Percentiles rank a stretch among this genome's conserved stretches.
These are phyloP conservation scores for Termitomyces sp. DNA, from an alignment of 768 basidiomycete species.

Conservation along the genomic window DNA sequence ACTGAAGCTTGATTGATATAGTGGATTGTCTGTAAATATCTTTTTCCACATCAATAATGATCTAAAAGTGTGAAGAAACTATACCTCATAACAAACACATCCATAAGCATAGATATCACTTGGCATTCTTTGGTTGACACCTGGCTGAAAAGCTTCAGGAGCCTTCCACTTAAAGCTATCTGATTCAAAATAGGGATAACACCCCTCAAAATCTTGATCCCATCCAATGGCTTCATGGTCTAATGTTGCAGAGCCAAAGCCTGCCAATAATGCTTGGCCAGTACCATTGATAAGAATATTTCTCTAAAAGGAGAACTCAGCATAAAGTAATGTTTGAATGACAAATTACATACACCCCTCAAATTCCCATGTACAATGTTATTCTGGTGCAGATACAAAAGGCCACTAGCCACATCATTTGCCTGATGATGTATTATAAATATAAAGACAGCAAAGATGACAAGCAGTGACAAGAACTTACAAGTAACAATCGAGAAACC, in stretches of 20 bases:
- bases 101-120: constrained; percentile 3
- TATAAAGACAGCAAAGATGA: not conserved
- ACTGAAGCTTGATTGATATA: not conserved
- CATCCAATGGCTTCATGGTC: too few species aligned
- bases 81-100: constrained; percentile 2
- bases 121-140: too few species aligned
- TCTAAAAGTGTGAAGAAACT: not conserved
- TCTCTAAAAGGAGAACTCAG: not conserved
- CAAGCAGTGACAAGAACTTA: not conserved
- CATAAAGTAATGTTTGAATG: too few species aligned
- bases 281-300: not conserved
- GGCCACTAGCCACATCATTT: not conserved
- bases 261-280: not conserved
- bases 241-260: not conserved
- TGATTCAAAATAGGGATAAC: too few species aligned
- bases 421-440: not conserved
- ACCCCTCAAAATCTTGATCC: too few species aligned
- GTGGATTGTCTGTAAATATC: not conserved
- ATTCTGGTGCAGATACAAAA: not conserved
- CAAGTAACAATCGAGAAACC: not conserved
- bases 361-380: not conserved
- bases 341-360: not conserved
- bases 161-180: too few species aligned
- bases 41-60: not conserved
- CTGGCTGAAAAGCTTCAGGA: too few species aligned